Conservation (phyloP, 208 protist species). For the Vickermania ingenoplastis region DNA sequence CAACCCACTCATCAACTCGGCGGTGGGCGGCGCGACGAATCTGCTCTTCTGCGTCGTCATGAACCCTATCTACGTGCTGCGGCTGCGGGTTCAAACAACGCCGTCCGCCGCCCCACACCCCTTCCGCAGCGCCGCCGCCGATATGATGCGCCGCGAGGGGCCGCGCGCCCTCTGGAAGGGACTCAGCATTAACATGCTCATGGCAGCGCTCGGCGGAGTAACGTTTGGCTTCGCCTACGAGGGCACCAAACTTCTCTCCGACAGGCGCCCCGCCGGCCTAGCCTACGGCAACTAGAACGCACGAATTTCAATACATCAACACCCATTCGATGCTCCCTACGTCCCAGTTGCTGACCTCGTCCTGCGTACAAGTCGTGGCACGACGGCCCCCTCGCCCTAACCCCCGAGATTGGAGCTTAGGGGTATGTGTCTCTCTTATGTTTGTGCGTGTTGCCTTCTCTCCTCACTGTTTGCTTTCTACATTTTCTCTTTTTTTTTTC, state of each 20-base stretch:
- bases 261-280: constrained; percentile 16
- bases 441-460: no score
- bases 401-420: no score
- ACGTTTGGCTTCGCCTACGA: constrained; percentile 77
- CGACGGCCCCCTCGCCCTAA: no score
- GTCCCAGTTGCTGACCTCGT: no score
- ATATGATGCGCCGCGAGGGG: constrained; percentile 42
- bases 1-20: constrained; percentile 62
- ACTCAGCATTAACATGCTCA: constrained; percentile 52
- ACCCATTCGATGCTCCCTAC: no score
- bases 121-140: constrained; percentile 11
- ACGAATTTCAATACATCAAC: no score
- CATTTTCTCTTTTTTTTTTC: no score
- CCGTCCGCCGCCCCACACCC: constrained; percentile 24
- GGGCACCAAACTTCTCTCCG: constrained; percentile 66
- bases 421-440: no score
- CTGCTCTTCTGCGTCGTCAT: constrained; percentile 51
- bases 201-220: constrained; percentile 48
- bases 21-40: constrained; percentile 47
- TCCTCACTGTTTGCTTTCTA: no score
- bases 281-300: no score
- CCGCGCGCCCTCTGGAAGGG: constrained; percentile 57
- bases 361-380: no score
- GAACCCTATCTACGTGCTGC: constrained; percentile 79
- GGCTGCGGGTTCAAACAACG: constrained; percentile 52